These are phyloP conservation scores for Nakazawaea ambrosiae DNA, from an alignment of 805 yeast genomes.

Conservation along the genomic window DNA sequence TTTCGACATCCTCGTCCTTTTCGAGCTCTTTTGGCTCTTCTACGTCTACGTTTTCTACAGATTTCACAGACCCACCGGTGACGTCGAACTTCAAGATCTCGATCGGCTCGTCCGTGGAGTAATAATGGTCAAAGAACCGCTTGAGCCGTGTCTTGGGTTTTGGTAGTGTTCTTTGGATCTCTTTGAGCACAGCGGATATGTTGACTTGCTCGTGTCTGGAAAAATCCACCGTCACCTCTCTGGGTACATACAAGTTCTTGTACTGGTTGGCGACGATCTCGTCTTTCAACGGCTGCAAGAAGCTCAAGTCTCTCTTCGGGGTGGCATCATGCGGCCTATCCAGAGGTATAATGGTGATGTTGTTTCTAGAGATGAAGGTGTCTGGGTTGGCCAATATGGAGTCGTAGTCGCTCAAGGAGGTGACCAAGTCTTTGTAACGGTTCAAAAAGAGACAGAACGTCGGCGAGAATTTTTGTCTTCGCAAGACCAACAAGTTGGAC, in stretches of 20 bases:
- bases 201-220: constrained; percentile 2
- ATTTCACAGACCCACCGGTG: not conserved
- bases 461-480: constrained; percentile 4
- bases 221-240: constrained; percentile 11
- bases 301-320: constrained; percentile 16
- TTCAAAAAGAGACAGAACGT: constrained; percentile 1
- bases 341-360: constrained; percentile 1
- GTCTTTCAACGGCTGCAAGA: constrained; percentile 24
- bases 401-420: constrained; percentile 3
- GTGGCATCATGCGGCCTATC: not conserved
- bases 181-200: constrained; percentile 13
- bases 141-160: constrained; percentile 33
- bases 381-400: not conserved
- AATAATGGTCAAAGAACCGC: constrained; percentile 44
- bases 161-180: constrained; percentile 22
- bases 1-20: not conserved
- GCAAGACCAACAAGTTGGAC: constrained; percentile 5
- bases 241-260: constrained; percentile 16
- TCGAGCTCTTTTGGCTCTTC: not conserved
- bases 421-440: constrained; percentile 3
- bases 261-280: constrained; percentile 23
- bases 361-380: constrained; percentile 6
- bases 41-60: not conserved
- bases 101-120: constrained; percentile 39
- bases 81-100: constrained; percentile 27